Conservation (phyloP, 2,329 filamentous ascomycete genomes). For the Rhinocladiella mackenziei region DNA sequence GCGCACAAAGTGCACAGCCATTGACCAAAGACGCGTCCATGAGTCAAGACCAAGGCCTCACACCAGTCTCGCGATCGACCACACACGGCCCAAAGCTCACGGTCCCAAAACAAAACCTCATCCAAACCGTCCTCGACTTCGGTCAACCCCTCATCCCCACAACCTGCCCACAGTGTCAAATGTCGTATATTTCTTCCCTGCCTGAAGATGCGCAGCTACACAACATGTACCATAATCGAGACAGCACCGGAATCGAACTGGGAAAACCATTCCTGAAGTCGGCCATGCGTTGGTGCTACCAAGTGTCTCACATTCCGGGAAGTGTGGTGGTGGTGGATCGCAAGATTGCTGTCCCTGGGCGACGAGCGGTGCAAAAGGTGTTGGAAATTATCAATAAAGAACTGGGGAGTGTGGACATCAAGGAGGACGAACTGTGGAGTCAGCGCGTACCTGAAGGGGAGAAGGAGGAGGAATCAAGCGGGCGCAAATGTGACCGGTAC, state of each 20-base stretch:
- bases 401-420: constrained; percentile 57
- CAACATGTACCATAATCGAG: constrained; percentile 61
- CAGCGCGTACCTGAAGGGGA: constrained; percentile 38
- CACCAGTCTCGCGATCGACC: constrained; percentile 11
- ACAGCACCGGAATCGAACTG: constrained; percentile 58
- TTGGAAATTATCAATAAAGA: constrained; percentile 61
- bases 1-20: constrained; percentile 14
- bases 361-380: constrained; percentile 52
- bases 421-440: constrained; percentile 56
- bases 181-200: constrained; percentile 63
- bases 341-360: constrained; percentile 49
- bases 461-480: constrained; percentile 33
- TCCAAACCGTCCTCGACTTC: constrained; percentile 60
- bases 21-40: constrained; percentile 6
- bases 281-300: constrained; percentile 50
- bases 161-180: constrained; percentile 58
- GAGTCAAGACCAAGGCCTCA: constrained; percentile 8
- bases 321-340: constrained; percentile 57
- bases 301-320: constrained; percentile 48
- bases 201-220: constrained; percentile 60
- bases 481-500: constrained; percentile 45
- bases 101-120: constrained; percentile 37
- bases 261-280: constrained; percentile 55
- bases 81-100: constrained; percentile 11
- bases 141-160: constrained; percentile 46